Conservation (phyloP, 257 asterid genomes). For the Fraxinus anomala region DNA sequence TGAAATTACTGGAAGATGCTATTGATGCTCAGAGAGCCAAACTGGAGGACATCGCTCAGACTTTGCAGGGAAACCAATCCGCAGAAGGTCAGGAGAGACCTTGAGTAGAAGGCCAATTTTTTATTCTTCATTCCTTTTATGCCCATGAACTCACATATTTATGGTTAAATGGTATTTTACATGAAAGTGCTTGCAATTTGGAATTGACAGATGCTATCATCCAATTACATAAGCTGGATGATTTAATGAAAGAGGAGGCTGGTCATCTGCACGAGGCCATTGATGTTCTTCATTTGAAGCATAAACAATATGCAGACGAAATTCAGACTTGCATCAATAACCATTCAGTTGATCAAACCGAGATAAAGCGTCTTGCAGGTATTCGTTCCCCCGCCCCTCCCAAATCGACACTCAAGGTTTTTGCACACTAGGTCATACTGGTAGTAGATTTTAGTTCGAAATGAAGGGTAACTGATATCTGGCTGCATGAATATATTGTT, state of each 20-base stretch:
- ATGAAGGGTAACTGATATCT: conserved; percentile 17
- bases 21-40: conserved; percentile 66
- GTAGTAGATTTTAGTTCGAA: conserved; percentile 23
- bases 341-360: conserved; percentile 66
- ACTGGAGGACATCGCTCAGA: conserved; percentile 52
- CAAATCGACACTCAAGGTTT: background rate
- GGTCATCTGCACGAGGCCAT: conserved; percentile 53
- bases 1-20: conserved; percentile 72
- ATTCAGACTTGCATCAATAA: conserved; percentile 61
- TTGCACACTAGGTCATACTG: conserved; percentile 12
- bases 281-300: conserved; percentile 65
- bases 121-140: conserved; percentile 21
- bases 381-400: conserved; percentile 21
- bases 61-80: conserved; percentile 59
- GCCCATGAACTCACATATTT: conserved; percentile 1
- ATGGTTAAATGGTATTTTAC: conserved; percentile 5
- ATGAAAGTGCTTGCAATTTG: conserved; percentile 23
- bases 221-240: conserved; percentile 64
- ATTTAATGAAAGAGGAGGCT: conserved; percentile 71
- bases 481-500: conserved; percentile 12
- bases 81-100: conserved; percentile 66
- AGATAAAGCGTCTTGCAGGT: conserved; percentile 81
- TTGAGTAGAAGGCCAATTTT: conserved; percentile 22
- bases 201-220: conserved; percentile 56
- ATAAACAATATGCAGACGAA: conserved; percentile 70